Base-by-base conservation (phyloP, 202 grass and related monocot genomes). In the Bolboschoenoplectus hybrid region DNA sequence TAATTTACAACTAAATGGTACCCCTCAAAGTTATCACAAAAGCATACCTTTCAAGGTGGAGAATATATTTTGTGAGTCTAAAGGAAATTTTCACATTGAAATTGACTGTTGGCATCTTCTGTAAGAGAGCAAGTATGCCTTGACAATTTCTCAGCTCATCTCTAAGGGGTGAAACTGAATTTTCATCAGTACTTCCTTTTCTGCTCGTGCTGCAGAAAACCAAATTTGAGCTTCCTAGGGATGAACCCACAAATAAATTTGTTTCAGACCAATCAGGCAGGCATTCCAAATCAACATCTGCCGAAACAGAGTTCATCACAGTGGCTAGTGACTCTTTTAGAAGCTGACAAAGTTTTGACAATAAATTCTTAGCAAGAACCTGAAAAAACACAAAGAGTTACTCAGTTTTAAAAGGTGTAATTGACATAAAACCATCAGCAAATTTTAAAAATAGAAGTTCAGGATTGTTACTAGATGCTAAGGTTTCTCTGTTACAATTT, bases 31-130 rank as follows among this genome's bases (percentile, higher is more conserved):
- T 13, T 76, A 76, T 53, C 12, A 63, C 71, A 81, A 65, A 69
- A 74, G 66, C 84, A 91, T 93, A 90, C 96, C 96, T 95, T 91
- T 98, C 96, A 75, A 95, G 86, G 86, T 95, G 93, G 78, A 98
- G 86, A 86, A 98, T 87, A 86, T 92, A 91, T 86, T 87, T 93
- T 88, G 89, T 83, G 89, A 89, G 79, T 57, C 4, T 80, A 64
- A 58, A 76, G 41, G 91, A 90, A 82, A 89, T 87, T 72, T 93
- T 91, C 56, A 87, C 68, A 70, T 88, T 92, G 67, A 91, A 83
- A 92, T 89, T 87, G 75, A 95, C 79, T 88, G 87, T 93, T 67
- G 93, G 93, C 83, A 91, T 89, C 26, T 83, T 91, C 82, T 73
- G 90, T 20, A 92, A 90, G 51, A 94, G 88, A 84, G 84, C 66